Percentiles rank a stretch among this genome's conserved stretches.
Conservation (phyloP, 768 basidiomycete genomes). For the Daedaleopsis nitida region DNA sequence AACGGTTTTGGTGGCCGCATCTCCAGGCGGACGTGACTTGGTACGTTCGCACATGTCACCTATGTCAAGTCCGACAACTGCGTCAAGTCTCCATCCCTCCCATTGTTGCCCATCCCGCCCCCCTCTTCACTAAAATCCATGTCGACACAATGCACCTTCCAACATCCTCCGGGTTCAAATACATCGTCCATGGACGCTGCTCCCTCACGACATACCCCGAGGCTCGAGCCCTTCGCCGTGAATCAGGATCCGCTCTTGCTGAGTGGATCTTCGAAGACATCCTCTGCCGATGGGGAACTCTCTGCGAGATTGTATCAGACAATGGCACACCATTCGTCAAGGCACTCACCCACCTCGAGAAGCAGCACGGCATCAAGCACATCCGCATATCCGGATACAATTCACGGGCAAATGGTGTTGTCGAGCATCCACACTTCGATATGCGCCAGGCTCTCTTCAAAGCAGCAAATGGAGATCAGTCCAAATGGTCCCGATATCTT, state of each 20-base stretch:
- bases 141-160: slow-evolving; percentile 47
- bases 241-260: slow-evolving; percentile 31
- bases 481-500: slow-evolving; percentile 24
- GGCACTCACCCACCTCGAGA: slow-evolving; percentile 23
- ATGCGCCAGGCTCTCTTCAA: slow-evolving; percentile 39
- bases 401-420: slow-evolving; percentile 41
- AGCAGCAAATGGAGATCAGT: slow-evolving; percentile 24
- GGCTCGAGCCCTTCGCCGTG: slow-evolving; percentile 27
- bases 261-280: slow-evolving; percentile 39
- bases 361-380: slow-evolving; percentile 35
- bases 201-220: slow-evolving; percentile 38
- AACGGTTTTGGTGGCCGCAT: slow-evolving; percentile 32
- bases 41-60: slow-evolving; percentile 36
- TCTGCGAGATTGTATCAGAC: slow-evolving; percentile 42
- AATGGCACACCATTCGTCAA: slow-evolving; percentile 37
- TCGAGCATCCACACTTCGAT: slow-evolving; percentile 35
- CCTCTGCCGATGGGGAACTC: slow-evolving; percentile 40
- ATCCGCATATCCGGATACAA: slow-evolving; percentile 46
- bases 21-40: slow-evolving; percentile 22
- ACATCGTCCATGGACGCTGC: slow-evolving; percentile 41
- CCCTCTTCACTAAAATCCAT: slow-evolving; percentile 38
- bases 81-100: slow-evolving; percentile 28
- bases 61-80: slow-evolving; percentile 36
- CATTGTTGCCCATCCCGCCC: slow-evolving; percentile 20
- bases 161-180: slow-evolving; percentile 32